phyloP scores from a whole-genome alignment of 257 asterid genomes.

The Fraxinus anomala region DNA sequence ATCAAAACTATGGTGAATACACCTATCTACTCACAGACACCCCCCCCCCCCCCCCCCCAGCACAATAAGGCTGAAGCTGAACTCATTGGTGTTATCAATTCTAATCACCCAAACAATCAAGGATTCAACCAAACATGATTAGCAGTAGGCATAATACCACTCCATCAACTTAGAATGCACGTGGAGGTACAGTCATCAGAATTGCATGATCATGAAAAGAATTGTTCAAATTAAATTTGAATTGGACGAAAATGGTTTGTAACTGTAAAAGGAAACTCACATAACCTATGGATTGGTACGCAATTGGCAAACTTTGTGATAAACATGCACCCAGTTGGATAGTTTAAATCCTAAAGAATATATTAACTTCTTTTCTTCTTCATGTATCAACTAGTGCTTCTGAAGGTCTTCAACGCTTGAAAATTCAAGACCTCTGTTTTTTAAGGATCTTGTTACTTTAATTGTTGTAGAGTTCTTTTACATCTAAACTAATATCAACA shows the following conservation, averaged over 20 bases:
- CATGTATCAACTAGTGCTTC: background rate
- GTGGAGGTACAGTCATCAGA: background rate
- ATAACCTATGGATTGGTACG: background rate
- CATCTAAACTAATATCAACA: background rate
- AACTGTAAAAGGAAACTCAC: background rate
- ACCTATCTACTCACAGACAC: background rate
- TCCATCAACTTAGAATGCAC: background rate
- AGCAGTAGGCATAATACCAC: background rate
- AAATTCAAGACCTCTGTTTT: background rate
- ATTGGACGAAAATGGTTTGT: background rate
- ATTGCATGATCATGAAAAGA: background rate
- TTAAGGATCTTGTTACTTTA: background rate
- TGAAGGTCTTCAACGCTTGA: background rate
- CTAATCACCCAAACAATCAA: background rate
- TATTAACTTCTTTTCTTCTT: background rate
- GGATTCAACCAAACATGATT: background rate
- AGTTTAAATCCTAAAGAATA: background rate
- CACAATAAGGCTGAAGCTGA: conserved; percentile 1
- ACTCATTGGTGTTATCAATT: background rate
- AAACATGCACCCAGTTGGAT: background rate
- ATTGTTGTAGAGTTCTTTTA: background rate
- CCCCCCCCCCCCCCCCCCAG: too few species aligned
- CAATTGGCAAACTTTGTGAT: background rate
- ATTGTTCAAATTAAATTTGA: background rate
- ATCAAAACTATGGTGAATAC: background rate